These are phyloP conservation scores for Didymella pomorum DNA, from an alignment of 2,329 filamentous ascomycete species.

Conservation along the genomic window DNA sequence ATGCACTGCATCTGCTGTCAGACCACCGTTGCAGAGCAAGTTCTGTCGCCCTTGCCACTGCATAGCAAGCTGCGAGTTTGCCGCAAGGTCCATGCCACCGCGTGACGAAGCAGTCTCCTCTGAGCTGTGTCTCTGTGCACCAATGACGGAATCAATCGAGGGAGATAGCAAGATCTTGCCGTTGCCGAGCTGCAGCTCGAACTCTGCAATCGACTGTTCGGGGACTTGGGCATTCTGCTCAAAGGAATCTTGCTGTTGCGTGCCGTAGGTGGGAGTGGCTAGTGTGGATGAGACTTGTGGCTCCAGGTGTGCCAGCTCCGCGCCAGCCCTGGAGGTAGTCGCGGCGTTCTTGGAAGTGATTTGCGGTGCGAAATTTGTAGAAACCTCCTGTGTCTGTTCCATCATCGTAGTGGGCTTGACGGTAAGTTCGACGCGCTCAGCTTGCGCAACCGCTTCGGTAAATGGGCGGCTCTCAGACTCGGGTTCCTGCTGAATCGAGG, in stretches of 20 bases:
- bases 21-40: neutral
- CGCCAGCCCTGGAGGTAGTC: neutral
- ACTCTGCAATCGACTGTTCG: neutral
- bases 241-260: neutral
- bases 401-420: neutral
- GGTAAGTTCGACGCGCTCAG: neutral
- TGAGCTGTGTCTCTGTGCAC: neutral
- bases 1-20: conserved; percentile 3
- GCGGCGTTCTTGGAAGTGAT: neutral
- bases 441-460: neutral
- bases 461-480: neutral
- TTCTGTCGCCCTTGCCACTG: neutral
- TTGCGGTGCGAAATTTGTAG: neutral
- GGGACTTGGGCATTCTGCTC: neutral
- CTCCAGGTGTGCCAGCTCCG: neutral
- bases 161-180: neutral
- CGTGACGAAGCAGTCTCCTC: neutral
- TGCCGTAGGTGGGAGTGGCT: neutral
- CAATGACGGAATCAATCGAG: conserved; percentile 3
- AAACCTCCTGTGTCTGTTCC: neutral
- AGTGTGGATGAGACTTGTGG: neutral
- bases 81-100: neutral
- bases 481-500: neutral
- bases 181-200: neutral
- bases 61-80: neutral